A percentile compares a stretch with the other conserved stretches of the same genome.
Evolutionary conservation across 2,329 filamentous ascomycete species (phyloP).

Genomic region (Penicillium brasilianum): DNA sequence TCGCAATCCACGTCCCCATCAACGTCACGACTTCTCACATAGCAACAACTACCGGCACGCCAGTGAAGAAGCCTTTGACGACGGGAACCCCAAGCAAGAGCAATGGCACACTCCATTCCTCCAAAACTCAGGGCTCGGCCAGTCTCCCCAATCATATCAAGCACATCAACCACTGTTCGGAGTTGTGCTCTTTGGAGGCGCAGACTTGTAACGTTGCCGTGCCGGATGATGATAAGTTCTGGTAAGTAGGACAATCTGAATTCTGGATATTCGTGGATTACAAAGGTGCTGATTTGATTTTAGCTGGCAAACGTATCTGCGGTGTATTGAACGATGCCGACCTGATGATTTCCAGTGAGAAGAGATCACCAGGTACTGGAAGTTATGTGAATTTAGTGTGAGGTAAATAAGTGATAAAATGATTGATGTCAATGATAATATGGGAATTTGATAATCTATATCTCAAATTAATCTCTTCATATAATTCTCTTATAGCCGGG

Average conservation of each 20-base stretch:
- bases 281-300: no score
- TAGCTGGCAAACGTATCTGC: constrained; percentile 27
- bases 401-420: not conserved
- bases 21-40: constrained; percentile 23
- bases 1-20: constrained; percentile 19
- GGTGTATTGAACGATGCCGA: constrained; percentile 27
- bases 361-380: not conserved
- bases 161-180: constrained; percentile 28
- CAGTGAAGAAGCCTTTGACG: constrained; percentile 11
- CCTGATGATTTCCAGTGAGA: constrained; percentile 19
- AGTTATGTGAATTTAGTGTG: not conserved
- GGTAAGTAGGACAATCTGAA: constrained; percentile 22
- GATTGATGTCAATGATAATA: not conserved
- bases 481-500: no score
- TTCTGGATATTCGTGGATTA: no score
- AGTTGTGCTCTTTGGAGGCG: constrained; percentile 32
- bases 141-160: constrained; percentile 18
- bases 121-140: not conserved
- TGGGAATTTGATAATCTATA: not conserved
- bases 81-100: constrained; percentile 12
- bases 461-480: no score
- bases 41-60: constrained; percentile 25
- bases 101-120: not conserved
- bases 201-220: constrained; percentile 34
- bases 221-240: constrained; percentile 33